A percentile compares a stretch with the other conserved stretches of the same genome.
Evolutionary conservation across 129 eudicot species (phyloP).

Genomic region (Kitagawia praeruptora): DNA sequence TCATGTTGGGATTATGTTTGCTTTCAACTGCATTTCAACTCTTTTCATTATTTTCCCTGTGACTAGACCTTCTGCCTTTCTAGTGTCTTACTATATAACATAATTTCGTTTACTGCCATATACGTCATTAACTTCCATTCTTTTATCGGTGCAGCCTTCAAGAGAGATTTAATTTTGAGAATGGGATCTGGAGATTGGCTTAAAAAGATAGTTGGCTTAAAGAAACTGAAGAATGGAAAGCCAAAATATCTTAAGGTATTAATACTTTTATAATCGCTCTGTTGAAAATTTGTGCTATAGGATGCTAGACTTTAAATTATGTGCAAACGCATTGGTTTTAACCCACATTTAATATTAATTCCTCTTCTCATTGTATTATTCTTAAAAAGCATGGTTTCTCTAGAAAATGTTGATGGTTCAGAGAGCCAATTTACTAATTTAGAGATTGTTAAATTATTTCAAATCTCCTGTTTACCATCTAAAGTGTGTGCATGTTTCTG

Average conservation of each 20-base stretch:
- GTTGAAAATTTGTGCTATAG: background rate
- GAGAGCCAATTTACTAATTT: background rate
- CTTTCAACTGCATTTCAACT: no score
- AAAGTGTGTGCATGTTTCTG: background rate
- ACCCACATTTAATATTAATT: background rate
- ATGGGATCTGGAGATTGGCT: slow-evolving; percentile 79
- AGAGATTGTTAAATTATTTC: background rate
- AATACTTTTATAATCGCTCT: background rate
- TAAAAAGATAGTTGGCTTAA: slow-evolving; percentile 49
- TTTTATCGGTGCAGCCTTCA: background rate
- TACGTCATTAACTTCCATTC: background rate
- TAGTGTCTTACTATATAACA: background rate
- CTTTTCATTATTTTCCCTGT: no score
- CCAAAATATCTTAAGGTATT: slow-evolving; percentile 42
- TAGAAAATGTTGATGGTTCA: background rate
- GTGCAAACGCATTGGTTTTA: background rate
- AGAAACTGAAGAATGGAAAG: slow-evolving; percentile 49
- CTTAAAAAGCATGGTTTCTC: background rate
- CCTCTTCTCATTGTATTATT: background rate
- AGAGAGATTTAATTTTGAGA: slow-evolving; percentile 12
- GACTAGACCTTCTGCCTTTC: background rate
- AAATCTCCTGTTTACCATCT: background rate
- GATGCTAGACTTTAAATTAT: background rate
- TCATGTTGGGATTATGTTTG: background rate
- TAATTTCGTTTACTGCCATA: background rate